A percentile compares a stretch with the other conserved stretches of the same genome.
These are phyloP conservation scores for Melaleuca quinquenervia DNA, from an alignment of 345 rosid species.

Conservation along the genomic window DNA sequence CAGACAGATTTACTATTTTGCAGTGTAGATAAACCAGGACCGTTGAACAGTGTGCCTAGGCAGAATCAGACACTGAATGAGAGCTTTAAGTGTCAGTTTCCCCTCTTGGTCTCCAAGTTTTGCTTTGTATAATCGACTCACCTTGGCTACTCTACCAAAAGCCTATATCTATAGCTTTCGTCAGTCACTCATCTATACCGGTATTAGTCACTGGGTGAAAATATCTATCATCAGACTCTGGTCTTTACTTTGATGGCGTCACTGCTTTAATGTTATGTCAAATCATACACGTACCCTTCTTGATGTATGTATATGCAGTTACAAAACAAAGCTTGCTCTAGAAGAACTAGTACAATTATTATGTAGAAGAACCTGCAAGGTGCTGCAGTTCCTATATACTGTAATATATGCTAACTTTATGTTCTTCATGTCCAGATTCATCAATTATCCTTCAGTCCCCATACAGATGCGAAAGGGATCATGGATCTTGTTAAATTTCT, in stretches of 20 bases:
- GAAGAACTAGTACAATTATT: neutral
- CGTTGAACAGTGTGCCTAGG: neutral
- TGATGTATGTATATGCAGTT: neutral
- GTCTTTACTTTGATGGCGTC: neutral
- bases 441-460: constrained; percentile 90
- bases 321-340: neutral
- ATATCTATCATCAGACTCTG: neutral
- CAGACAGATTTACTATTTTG: neutral
- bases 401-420: neutral
- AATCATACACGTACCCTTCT: neutral
- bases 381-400: neutral
- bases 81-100: neutral
- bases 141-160: neutral
- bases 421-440: constrained; percentile 47
- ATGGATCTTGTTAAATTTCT: constrained; percentile 93
- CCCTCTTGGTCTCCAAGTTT: neutral
- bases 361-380: neutral
- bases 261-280: neutral
- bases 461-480: constrained; percentile 87
- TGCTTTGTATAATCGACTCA: neutral
- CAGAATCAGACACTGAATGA: neutral
- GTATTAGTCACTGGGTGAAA: neutral
- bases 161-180: neutral
- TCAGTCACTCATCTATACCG: neutral
- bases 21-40: neutral